Evolutionary conservation across 768 basidiomycete genomes (phyloP).

Genomic region (Neoboletus magnificus): DNA sequence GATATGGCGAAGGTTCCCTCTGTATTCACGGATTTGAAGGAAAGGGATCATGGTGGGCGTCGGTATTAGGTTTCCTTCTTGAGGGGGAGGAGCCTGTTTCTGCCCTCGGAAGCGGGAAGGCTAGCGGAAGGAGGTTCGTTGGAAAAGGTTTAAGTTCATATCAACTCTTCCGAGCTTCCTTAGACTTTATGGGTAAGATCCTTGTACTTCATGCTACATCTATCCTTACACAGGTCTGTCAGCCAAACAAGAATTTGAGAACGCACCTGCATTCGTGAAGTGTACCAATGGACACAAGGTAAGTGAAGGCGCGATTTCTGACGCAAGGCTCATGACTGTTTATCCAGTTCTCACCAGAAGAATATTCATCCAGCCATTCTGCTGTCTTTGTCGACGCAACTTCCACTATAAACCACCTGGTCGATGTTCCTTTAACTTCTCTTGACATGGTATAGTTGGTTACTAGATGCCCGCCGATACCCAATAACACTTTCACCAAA

Average conservation of each 20-base stretch:
- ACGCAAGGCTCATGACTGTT: neutral
- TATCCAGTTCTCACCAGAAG: conserved; percentile 53
- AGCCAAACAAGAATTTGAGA: conserved; percentile 72
- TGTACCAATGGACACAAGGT: conserved; percentile 53
- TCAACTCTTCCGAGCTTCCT: conserved; percentile 79
- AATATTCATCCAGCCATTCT: conserved; percentile 48
- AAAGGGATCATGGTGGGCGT: conserved; percentile 66
- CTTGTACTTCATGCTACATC: neutral
- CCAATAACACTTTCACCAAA: conserved; percentile 30
- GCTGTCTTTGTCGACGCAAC: conserved; percentile 77
- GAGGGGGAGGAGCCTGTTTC: conserved; percentile 58
- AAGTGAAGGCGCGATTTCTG: conserved; percentile 12
- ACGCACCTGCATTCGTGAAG: conserved; percentile 58
- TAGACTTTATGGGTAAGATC: conserved; percentile 76
- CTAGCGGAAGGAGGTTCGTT: conserved; percentile 49
- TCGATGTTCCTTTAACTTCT: conserved; percentile 71
- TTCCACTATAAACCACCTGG: conserved; percentile 73
- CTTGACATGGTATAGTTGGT: conserved; percentile 61
- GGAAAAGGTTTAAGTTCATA: conserved; percentile 87
- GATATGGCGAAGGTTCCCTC: conserved; percentile 59
- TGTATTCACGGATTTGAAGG: conserved; percentile 71
- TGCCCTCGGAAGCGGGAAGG: conserved; percentile 23
- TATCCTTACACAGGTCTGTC: conserved; percentile 9
- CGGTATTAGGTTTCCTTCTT: conserved; percentile 56
- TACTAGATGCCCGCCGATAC: neutral